Evolutionary conservation across 306 rosid genomes (phyloP), one percentile per base, ranked within the genome.

Genomic region (Lathyrus sativus): DNA sequence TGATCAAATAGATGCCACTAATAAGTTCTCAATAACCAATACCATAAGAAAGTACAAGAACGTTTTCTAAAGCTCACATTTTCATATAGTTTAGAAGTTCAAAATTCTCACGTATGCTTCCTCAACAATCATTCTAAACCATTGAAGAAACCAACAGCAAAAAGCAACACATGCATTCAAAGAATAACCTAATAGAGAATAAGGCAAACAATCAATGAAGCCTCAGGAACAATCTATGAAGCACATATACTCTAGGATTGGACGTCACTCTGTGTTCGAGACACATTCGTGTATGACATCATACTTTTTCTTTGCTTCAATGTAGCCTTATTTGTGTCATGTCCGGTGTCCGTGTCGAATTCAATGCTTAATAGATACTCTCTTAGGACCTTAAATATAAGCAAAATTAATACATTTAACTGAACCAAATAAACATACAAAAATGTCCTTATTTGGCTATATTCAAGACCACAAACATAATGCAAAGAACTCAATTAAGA

Each of bases 21-120:
- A 42, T 19, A 62, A 12, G 9, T 10, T 9, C 57, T 61, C 66
- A 56, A 17, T 62, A 50, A 60, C 58, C 33, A 42, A 74, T 18
- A 55, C 61, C 17, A 26, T 24, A 74, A 53, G 35, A 50, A 19
- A 33, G n/a, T 11, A 29, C 29, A 13, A 33, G 33, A 51, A 46
- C 11, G 24, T 28, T 51, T 58, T 53, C 51, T 33, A 38, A 42
- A 31, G 53, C 72, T 53, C 38, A 51, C 11, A 19, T 44, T 41
- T 59, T 26, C 59, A 39, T 60, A 64, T 61, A 46, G 15, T 55
- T 51, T 37, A 57, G 65, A 65, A 71, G 50, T 31, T 71, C 38
- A 68, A 11, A 39, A 0, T 56, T 72, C 59, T 28, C 22, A 56
- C 13, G 10, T 28, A 67, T 19, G 48, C 4, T 63, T 19, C 59